Conservation (phyloP, 202 grass and related monocot species). For the Schoenoplectus tabernaemontani region DNA sequence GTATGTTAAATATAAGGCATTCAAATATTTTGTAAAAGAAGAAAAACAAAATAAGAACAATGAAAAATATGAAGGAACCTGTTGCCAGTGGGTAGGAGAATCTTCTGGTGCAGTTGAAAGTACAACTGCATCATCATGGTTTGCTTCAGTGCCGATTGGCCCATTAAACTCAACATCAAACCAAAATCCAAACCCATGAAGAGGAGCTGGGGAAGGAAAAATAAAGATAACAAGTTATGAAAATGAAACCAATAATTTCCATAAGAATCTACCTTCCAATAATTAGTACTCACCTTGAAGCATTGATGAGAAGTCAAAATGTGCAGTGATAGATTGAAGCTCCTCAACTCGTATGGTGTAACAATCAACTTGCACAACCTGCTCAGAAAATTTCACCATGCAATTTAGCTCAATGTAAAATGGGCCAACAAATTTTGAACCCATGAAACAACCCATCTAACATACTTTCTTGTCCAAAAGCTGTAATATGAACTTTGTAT, state of each 20-base stretch:
- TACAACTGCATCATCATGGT: slow-evolving; percentile 49
- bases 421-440: background rate
- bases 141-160: slow-evolving; percentile 42
- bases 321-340: slow-evolving; percentile 62
- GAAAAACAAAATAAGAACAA: background rate
- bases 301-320: slow-evolving; percentile 87
- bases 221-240: slow-evolving; percentile 22
- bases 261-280: background rate
- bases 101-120: slow-evolving; percentile 95
- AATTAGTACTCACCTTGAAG: slow-evolving; percentile 52
- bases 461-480: slow-evolving; percentile 6
- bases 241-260: background rate
- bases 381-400: slow-evolving; percentile 17
- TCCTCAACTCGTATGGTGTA: slow-evolving; percentile 74
- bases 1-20: background rate
- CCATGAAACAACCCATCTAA: background rate
- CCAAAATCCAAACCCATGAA: slow-evolving; percentile 99
- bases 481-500: background rate
- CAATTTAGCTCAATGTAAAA: slow-evolving; percentile 2
- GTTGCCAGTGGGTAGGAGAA: slow-evolving; percentile 90
- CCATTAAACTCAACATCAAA: slow-evolving; percentile 94
- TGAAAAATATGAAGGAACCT: slow-evolving; percentile 37
- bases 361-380: slow-evolving; percentile 92
- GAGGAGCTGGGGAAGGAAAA: slow-evolving; percentile 50
- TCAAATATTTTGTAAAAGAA: background rate